Conservation (phyloP, 148 eudicot species). For the Chenopodium berlandieri region DNA sequence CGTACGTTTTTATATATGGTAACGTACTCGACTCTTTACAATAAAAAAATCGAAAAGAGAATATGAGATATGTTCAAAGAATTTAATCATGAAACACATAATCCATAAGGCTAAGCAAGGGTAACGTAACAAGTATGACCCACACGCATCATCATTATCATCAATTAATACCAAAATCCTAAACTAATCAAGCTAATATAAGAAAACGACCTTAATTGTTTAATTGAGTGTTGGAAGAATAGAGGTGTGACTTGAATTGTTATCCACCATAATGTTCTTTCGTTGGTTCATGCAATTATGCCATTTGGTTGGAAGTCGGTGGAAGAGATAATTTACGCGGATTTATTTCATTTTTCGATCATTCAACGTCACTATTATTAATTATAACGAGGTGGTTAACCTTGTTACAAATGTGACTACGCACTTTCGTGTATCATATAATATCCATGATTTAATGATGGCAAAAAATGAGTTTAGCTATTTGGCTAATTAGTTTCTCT, state of each 20-base stretch:
- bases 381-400: neutral
- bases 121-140: too few species aligned
- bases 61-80: too few species aligned
- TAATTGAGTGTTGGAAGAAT: neutral
- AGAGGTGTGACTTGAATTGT: slow-evolving; percentile 1
- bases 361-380: neutral
- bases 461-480: too few species aligned
- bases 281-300: neutral
- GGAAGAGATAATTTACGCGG: neutral
- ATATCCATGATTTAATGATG: slow-evolving; percentile 1
- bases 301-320: slow-evolving; percentile 7
- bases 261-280: neutral
- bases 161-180: neutral
- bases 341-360: neutral
- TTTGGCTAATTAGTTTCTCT: too few species aligned
- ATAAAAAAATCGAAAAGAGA: too few species aligned
- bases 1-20: too few species aligned
- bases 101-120: too few species aligned
- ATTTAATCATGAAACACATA: neutral
- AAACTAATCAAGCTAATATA: neutral
- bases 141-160: neutral
- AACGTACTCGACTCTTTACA: too few species aligned
- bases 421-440: neutral
- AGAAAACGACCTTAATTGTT: neutral
- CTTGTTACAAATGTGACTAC: neutral